These are phyloP conservation scores for Chloropicon primus DNA, from an alignment of 139 green algal species.

Conservation along the genomic window DNA sequence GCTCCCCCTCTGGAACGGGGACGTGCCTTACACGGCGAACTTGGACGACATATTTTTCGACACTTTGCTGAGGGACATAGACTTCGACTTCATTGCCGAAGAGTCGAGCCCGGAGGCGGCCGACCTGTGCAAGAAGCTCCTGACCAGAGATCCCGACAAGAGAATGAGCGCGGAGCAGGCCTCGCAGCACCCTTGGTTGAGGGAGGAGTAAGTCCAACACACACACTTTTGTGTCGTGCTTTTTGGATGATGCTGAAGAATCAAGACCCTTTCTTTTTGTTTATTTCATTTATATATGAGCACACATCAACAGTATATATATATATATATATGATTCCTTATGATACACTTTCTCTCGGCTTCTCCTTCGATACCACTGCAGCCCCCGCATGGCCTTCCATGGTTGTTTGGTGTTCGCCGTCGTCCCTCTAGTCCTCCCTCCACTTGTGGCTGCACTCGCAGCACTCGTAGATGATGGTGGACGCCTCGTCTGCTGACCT, in stretches of 20 bases:
- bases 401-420: no score
- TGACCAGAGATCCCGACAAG: constrained; percentile 49
- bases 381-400: no score
- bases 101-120: constrained; percentile 16
- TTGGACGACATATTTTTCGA: not conserved
- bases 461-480: not conserved
- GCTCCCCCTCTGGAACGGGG: not conserved
- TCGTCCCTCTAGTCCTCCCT: not conserved
- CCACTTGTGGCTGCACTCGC: not conserved
- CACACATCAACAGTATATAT: no score
- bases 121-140: constrained; percentile 34
- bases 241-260: no score
- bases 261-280: no score
- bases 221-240: no score
- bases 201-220: constrained; percentile 23
- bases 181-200: constrained; percentile 50
- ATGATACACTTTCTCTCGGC: no score
- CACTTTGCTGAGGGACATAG: not conserved
- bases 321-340: not conserved
- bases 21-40: not conserved
- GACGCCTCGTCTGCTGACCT: not conserved
- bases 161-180: constrained; percentile 47
- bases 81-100: not conserved
- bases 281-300: no score
- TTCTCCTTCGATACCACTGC: no score